phyloP scores from a whole-genome alignment of 2,329 filamentous ascomycete genomes.

The Triangularia verruculosa region DNA sequence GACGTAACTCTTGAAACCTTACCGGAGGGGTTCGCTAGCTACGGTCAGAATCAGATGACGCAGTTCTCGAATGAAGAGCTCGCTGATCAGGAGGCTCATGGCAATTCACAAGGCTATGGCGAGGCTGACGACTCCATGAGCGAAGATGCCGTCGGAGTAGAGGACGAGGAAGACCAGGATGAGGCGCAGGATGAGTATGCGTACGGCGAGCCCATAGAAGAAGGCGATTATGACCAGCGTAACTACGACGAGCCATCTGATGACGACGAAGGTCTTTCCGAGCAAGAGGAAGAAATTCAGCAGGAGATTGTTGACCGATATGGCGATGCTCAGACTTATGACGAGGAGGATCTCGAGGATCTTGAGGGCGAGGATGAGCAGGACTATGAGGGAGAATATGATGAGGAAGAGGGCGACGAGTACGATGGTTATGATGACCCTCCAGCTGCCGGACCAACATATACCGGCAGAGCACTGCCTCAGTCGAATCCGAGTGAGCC shows the following conservation, averaged over 20 bases:
- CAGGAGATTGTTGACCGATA: conserved; percentile 23
- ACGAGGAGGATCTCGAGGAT: conserved; percentile 30
- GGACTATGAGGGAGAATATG: conserved; percentile 34
- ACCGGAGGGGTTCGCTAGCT: conserved; percentile 28
- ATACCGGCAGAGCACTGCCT: conserved; percentile 8
- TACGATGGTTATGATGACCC: conserved; percentile 4
- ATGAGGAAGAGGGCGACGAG: conserved; percentile 30
- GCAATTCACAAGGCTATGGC: background rate
- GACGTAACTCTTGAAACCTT: conserved; percentile 12
- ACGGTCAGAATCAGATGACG: conserved; percentile 13
- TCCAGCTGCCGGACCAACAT: background rate
- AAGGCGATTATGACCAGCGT: conserved; percentile 31
- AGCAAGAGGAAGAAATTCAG: conserved; percentile 25
- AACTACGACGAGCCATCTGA: conserved; percentile 25
- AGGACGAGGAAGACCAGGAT: conserved; percentile 22
- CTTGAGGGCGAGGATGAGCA: conserved; percentile 28
- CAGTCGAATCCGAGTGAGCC: conserved; percentile 33
- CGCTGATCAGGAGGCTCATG: background rate
- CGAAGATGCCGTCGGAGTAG: conserved; percentile 10
- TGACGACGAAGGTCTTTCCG: conserved; percentile 28
- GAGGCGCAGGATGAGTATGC: conserved; percentile 19
- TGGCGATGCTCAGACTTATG: conserved; percentile 21
- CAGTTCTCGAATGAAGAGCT: background rate
- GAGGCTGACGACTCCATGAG: background rate
- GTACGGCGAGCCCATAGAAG: conserved; percentile 24